A percentile compares a stretch with the other conserved stretches of the same genome.
Conservation (phyloP, 225 moss, liverwort and hornwort genomes). For the Polytrichum formosum region DNA sequence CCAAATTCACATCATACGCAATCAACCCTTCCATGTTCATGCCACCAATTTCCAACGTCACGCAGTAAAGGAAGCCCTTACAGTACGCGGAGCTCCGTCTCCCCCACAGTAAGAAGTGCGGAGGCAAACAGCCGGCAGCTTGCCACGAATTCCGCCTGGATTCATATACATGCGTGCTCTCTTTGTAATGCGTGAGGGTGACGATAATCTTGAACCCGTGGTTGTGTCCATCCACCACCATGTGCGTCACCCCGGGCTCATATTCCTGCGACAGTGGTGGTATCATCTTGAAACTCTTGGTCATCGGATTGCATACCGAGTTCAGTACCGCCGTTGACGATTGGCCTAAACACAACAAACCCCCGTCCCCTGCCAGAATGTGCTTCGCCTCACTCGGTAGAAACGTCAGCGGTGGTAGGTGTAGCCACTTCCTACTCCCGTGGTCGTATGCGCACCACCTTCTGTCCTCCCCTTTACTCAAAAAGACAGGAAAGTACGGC, state of each 20-base stretch:
- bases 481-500: constrained; percentile 56
- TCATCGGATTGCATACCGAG: constrained; percentile 58
- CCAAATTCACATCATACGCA: constrained; percentile 50
- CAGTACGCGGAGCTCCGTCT: constrained; percentile 56
- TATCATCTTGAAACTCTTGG: constrained; percentile 32
- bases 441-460: constrained; percentile 66
- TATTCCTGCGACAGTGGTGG: constrained; percentile 36
- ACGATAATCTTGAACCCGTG: constrained; percentile 53
- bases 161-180: constrained; percentile 62
- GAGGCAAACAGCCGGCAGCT: constrained; percentile 51
- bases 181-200: constrained; percentile 39
- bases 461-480: constrained; percentile 53
- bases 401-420: constrained; percentile 56
- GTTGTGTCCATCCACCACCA: constrained; percentile 47
- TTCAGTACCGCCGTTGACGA: constrained; percentile 32
- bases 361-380: constrained; percentile 51
- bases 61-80: constrained; percentile 57
- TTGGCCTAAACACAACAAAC: constrained; percentile 48
- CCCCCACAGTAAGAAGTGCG: constrained; percentile 52
- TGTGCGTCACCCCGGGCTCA: constrained; percentile 58
- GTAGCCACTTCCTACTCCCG: constrained; percentile 46
- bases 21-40: constrained; percentile 60
- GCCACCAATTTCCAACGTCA: constrained; percentile 55
- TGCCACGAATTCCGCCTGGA: constrained; percentile 47
- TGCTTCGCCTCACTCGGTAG: constrained; percentile 49